These are phyloP conservation scores for Collybia nuda DNA, from an alignment of 768 basidiomycete species.

Conservation along the genomic window DNA sequence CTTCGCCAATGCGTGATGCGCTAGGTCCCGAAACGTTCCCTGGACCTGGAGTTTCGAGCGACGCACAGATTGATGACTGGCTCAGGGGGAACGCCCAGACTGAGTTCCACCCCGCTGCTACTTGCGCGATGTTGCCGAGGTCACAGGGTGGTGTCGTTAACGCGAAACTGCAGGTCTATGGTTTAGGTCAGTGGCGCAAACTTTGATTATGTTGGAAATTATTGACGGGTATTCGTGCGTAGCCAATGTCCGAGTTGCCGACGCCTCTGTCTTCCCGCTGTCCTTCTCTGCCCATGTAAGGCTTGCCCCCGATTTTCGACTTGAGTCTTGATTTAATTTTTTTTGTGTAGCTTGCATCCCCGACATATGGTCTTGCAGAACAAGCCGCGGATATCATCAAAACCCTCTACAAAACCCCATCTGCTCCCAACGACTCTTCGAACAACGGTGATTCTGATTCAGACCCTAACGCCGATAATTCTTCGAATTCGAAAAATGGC, in stretches of 20 bases:
- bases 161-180: slow-evolving; percentile 53
- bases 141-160: slow-evolving; percentile 58
- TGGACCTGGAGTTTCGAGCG: slow-evolving; percentile 48
- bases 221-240: not conserved
- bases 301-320: not conserved
- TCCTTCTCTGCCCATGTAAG: slow-evolving; percentile 22
- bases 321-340: not conserved
- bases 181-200: slow-evolving; percentile 33
- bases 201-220: too few relatives aligned
- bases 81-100: slow-evolving; percentile 40
- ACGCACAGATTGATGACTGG: slow-evolving; percentile 58
- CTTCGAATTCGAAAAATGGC: not conserved
- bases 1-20: slow-evolving; percentile 46
- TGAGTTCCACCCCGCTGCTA: slow-evolving; percentile 61
- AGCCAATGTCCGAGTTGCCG: slow-evolving; percentile 46
- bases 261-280: slow-evolving; percentile 24
- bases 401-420: too few relatives aligned
- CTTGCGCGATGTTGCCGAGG: slow-evolving; percentile 58
- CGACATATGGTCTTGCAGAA: slow-evolving; percentile 29
- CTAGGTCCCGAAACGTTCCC: slow-evolving; percentile 49
- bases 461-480: not conserved
- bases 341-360: slow-evolving; percentile 13
- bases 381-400: slow-evolving; percentile 38
- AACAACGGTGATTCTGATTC: not conserved
- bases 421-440: too few relatives aligned